A percentile compares a stretch with the other conserved stretches of the same genome.
phyloP scores from a whole-genome alignment of 352 stramenopile genomes.

The Phytophthora sp. region DNA sequence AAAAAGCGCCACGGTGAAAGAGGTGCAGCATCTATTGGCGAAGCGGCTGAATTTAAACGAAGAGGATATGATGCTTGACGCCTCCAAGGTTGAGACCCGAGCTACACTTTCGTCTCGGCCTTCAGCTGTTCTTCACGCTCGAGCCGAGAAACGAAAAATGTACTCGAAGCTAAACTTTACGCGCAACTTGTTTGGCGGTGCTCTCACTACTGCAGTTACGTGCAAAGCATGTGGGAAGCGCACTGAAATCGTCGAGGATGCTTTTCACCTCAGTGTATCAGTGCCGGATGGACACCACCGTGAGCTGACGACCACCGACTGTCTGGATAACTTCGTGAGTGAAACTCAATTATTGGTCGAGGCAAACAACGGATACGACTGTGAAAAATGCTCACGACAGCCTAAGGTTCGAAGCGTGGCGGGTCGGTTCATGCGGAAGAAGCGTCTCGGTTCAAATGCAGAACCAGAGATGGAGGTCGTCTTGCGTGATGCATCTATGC shows the following conservation, averaged over 20 bases:
- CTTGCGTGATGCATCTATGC: slow-evolving; percentile 62
- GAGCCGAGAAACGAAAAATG: slow-evolving; percentile 35
- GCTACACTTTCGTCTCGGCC: slow-evolving; percentile 31
- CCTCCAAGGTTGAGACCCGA: slow-evolving; percentile 31
- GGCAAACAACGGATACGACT: slow-evolving; percentile 74
- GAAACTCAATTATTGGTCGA: slow-evolving; percentile 55
- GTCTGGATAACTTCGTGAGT: slow-evolving; percentile 54
- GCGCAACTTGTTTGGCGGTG: slow-evolving; percentile 60
- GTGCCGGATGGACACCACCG: slow-evolving; percentile 37
- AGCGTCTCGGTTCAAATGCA: slow-evolving; percentile 20
- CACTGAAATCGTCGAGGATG: slow-evolving; percentile 61
- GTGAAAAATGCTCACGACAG: slow-evolving; percentile 61
- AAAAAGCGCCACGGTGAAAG: slow-evolving; percentile 45
- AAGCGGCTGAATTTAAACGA: slow-evolving; percentile 62
- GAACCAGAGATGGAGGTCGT: slow-evolving; percentile 38
- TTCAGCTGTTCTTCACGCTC: slow-evolving; percentile 33
- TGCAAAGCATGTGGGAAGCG: slow-evolving; percentile 56
- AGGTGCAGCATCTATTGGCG: slow-evolving; percentile 61
- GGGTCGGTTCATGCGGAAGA: slow-evolving; percentile 39
- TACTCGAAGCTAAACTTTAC: slow-evolving; percentile 69
- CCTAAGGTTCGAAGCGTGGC: slow-evolving; percentile 34
- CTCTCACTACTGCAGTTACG: slow-evolving; percentile 55
- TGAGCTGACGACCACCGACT: slow-evolving; percentile 43
- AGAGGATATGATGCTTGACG: slow-evolving; percentile 60
- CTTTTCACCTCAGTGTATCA: slow-evolving; percentile 67